Base-by-base conservation (phyloP, 2,329 filamentous ascomycete genomes). In the Stagonosporopsis rhizophila region DNA sequence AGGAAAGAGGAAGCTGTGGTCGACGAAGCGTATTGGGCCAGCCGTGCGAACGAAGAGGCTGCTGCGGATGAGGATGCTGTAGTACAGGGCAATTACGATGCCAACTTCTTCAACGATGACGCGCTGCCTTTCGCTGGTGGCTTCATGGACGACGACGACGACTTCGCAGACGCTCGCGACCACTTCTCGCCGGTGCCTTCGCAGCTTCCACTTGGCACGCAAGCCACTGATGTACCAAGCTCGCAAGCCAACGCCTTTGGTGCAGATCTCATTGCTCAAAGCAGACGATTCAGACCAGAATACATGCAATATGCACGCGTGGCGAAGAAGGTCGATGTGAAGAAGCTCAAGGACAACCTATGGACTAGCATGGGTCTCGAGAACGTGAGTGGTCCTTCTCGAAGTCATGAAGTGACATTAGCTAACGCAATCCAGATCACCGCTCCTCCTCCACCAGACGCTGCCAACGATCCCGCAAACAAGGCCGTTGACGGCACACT, bases 91-190 rank as follows among this genome's bases (percentile, higher is more conserved):
- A 89, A 96, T 71, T 99, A 98, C 76, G 92, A 98, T 74, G 94
- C 95, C 56, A 90, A 98, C 76, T 99, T 98, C 84, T 99, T 98
- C 81, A 89, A 95, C 68, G 95, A 98, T 69, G 91, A 94, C 66
- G 89, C 85, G 1, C 80, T 93, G 61, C 87, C 88, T 1, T 85
- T 91, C 67, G 81, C 85, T 1, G 87, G 85, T 11, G 87, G 81
- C 4, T 82, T 84, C 17, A 82, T 83, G 25, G 87, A 89, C 38
- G 88, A 90, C 46, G 81, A 83, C 56, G 88, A 90, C 48, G 80
- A 83, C 57, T 95, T 95, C 75, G 89, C 90, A 4, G 91, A 95
- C 74, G 91, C 91, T 27, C 82, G 88, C 41, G 91, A 95, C 66
- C 87, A 91, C 66, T 90, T 94, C 73, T 90, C 89, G 1, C 89